phyloP scores from a whole-genome alignment of 306 rosid species.

The Malus fusca region DNA sequence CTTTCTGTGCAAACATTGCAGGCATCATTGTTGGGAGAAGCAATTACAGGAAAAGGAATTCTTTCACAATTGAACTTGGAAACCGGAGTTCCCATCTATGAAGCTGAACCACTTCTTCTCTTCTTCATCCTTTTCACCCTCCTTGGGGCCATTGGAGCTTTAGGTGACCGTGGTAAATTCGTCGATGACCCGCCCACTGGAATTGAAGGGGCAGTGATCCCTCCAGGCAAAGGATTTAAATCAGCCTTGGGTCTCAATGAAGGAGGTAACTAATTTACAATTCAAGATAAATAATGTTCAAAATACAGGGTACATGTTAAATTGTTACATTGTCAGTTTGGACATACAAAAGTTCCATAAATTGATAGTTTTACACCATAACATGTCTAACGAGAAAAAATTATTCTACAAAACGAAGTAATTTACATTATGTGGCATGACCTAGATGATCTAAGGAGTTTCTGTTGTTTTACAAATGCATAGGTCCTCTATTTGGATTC shows the following conservation, averaged over 20 bases:
- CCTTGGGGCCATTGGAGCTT: slow-evolving; percentile 95
- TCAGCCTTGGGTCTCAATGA: slow-evolving; percentile 72
- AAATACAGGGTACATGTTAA: not conserved
- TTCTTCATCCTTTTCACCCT: slow-evolving; percentile 92
- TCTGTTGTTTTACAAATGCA: not conserved
- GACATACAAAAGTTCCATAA: not conserved
- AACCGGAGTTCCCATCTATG: slow-evolving; percentile 89
- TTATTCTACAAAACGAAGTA: not conserved
- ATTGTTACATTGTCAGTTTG: not conserved
- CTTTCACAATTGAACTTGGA: slow-evolving; percentile 79
- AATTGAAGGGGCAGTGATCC: slow-evolving; percentile 54
- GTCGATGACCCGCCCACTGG: slow-evolving; percentile 70
- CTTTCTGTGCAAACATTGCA: slow-evolving; percentile 17
- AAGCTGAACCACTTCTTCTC: slow-evolving; percentile 93
- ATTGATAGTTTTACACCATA: not conserved
- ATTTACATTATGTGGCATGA: not conserved
- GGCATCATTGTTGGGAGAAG: slow-evolving; percentile 95
- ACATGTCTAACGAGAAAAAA: not conserved
- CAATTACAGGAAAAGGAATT: slow-evolving; percentile 87
- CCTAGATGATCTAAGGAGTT: not conserved
- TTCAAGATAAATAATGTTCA: not conserved
- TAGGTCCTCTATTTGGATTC: slow-evolving; percentile 94
- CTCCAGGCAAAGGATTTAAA: slow-evolving; percentile 63
- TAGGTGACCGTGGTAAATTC: slow-evolving; percentile 89
- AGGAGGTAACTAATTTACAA: slow-evolving; percentile 47